Base-by-base conservation (phyloP, 2,329 filamentous ascomycete genomes). In the Aspergillus piperis region DNA sequence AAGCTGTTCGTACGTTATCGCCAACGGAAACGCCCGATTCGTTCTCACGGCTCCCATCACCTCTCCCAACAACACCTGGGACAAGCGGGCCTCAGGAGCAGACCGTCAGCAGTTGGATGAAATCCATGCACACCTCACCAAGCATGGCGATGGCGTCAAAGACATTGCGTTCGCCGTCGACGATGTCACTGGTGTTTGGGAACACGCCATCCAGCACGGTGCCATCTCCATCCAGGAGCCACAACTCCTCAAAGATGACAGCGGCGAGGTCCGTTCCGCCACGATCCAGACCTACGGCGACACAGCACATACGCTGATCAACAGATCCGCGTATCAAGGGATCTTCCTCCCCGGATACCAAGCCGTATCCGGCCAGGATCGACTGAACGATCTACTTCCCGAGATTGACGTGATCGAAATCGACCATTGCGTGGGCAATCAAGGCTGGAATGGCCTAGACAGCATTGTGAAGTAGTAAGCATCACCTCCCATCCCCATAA, bases 401-500 rank as follows among this genome's bases (percentile, higher is more conserved):
- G 65, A 77, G 0, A 83, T 96, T 17, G 75, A 82, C 6, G 84
- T 96, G 54, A 82, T 85, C 60, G 88, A 88, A 68, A 91, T 96
- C 77, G 92, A 96, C 78, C 92, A 96, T 83, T 96, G 92, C 78
- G 92, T 96, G 68, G 93, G 92, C 69, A 96, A 96, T 82, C 92
- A 96, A 81, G 88, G 90, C 75, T 96, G 92, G 92, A 83, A 90
- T 75, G 88, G 91, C 70, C 92, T 96, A 79, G 83, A 87, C 56
- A 75, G 77, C 8, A 80, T 80, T 19, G 86, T 85, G 65, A 80
- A 81, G 54, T 87, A 84, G 77, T 80, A 72, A 30, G 52, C 32
- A 36, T 36, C 4, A 36, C 11, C 11, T 36, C 32, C 10, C 11
- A 36, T 36, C 32, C 11, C 32, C 32, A 36, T 36, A 13, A 2